A percentile compares a stretch with the other conserved stretches of the same genome.
Conservation (phyloP, 495 filamentous ascomycete genomes). For the Xylaria nigripes region DNA sequence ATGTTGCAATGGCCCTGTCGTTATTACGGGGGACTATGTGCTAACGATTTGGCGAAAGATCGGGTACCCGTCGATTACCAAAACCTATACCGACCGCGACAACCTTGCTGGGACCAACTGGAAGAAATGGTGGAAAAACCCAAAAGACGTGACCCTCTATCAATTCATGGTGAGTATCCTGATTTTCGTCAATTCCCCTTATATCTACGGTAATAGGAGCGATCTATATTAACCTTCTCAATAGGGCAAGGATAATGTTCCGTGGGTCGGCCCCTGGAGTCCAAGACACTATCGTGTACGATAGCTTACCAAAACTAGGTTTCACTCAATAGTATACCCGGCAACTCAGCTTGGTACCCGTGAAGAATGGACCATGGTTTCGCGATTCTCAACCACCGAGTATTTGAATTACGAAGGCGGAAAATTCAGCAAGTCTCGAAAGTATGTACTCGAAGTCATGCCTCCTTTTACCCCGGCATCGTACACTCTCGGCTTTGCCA, state of each 20-base stretch:
- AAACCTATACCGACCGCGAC: conserved; percentile 63
- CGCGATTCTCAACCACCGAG: conserved; percentile 83
- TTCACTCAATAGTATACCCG: conserved; percentile 68
- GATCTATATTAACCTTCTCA: background rate
- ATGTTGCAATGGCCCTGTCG: background rate
- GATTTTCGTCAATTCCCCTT: background rate
- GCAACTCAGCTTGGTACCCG: conserved; percentile 74
- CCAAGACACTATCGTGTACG: background rate
- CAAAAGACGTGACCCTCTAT: conserved; percentile 79
- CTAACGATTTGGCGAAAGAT: background rate
- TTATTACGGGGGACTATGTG: background rate
- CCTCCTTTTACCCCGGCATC: background rate
- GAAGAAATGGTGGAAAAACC: conserved; percentile 94
- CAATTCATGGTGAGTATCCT: conserved; percentile 60
- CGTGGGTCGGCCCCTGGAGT: conserved; percentile 18
- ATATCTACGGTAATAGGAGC: background rate
- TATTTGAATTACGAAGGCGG: conserved; percentile 94
- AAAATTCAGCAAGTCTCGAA: conserved; percentile 91
- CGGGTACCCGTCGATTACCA: conserved; percentile 91
- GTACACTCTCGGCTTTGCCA: background rate
- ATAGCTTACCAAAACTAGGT: conserved; percentile 6
- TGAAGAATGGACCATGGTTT: conserved; percentile 84
- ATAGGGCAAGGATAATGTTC: conserved; percentile 88
- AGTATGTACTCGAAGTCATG: background rate
- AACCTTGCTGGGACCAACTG: conserved; percentile 35